Evolutionary conservation across 2,329 filamentous ascomycete genomes (phyloP).

Genomic region (Ceratocystis lukuohia): DNA sequence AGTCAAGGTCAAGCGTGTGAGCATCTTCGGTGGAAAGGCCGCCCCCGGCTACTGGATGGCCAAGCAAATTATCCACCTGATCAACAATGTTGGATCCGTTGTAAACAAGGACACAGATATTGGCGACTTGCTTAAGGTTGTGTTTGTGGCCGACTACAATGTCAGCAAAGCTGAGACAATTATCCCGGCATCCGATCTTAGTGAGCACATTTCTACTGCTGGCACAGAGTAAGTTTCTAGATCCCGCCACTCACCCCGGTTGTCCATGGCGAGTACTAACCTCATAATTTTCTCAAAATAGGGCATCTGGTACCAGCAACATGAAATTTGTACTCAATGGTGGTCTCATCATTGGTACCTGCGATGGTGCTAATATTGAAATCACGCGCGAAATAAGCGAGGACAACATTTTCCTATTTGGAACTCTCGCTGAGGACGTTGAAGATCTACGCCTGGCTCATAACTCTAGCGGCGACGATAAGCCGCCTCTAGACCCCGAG

Average conservation of each 20-base stretch:
- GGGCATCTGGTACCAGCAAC: slow-evolving; percentile 76
- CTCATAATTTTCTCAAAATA: slow-evolving; percentile 22
- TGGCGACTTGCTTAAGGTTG: slow-evolving; percentile 87
- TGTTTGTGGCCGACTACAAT: slow-evolving; percentile 97
- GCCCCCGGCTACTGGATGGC: slow-evolving; percentile 99
- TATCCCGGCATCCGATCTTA: slow-evolving; percentile 83
- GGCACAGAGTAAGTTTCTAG: slow-evolving; percentile 59
- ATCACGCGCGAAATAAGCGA: slow-evolving; percentile 95
- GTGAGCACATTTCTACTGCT: slow-evolving; percentile 96
- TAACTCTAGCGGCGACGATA: slow-evolving; percentile 51
- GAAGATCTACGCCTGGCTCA: slow-evolving; percentile 88
- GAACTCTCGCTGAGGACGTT: slow-evolving; percentile 88
- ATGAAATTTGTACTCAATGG: slow-evolving; percentile 99
- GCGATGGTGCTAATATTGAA: slow-evolving; percentile 95
- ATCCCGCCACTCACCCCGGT: slow-evolving; percentile 7
- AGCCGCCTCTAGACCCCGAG: slow-evolving; percentile 49
- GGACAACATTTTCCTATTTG: slow-evolving; percentile 96
- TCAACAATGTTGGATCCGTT: slow-evolving; percentile 80
- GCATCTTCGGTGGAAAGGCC: slow-evolving; percentile 94
- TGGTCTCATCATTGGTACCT: slow-evolving; percentile 92
- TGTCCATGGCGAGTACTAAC: slow-evolving; percentile 16
- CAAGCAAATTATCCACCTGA: slow-evolving; percentile 93
- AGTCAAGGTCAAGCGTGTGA: slow-evolving; percentile 76
- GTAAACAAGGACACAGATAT: slow-evolving; percentile 89
- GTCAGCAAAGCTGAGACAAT: slow-evolving; percentile 99